A percentile compares a stretch with the other conserved stretches of the same genome.
Evolutionary conservation across 345 rosid genomes (phyloP).

Genomic region (Acer negundo): DNA sequence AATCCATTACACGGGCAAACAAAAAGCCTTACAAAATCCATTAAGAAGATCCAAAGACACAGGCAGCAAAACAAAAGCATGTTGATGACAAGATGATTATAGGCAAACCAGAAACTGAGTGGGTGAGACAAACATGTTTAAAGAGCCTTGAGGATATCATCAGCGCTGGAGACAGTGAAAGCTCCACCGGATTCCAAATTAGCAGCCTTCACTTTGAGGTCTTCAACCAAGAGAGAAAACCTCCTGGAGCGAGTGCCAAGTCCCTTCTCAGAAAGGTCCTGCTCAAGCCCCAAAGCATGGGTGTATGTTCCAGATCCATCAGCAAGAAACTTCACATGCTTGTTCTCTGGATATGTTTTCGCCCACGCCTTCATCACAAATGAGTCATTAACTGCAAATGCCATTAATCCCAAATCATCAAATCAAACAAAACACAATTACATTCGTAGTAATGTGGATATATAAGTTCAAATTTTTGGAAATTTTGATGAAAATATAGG

Average conservation of each 20-base stretch:
- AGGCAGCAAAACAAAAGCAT: too few species aligned
- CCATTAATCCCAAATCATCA: neutral
- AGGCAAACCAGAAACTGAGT: too few species aligned
- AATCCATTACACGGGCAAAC: neutral
- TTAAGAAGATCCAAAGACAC: neutral
- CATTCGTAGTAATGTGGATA: too few species aligned
- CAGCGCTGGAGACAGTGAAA: slow-evolving; percentile 84
- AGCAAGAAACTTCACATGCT: slow-evolving; percentile 84
- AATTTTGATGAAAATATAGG: too few species aligned
- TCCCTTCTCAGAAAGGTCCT: slow-evolving; percentile 80
- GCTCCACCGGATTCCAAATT: slow-evolving; percentile 92
- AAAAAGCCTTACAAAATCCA: neutral
- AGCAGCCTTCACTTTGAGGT: slow-evolving; percentile 91
- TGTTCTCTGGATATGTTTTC: slow-evolving; percentile 89
- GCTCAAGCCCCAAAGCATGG: slow-evolving; percentile 88
- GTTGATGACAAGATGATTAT: too few species aligned
- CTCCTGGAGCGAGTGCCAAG: slow-evolving; percentile 89
- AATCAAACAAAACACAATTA: neutral
- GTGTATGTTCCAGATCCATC: slow-evolving; percentile 92
- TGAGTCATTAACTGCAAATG: slow-evolving; percentile 81
- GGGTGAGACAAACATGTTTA: slow-evolving; percentile 20
- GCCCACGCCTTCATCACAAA: slow-evolving; percentile 99
- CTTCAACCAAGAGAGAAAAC: slow-evolving; percentile 78
- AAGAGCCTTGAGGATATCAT: slow-evolving; percentile 79
- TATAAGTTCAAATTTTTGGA: too few species aligned